Base-by-base conservation (phyloP, 805 yeast species). In the Suhomyces prunicola region DNA sequence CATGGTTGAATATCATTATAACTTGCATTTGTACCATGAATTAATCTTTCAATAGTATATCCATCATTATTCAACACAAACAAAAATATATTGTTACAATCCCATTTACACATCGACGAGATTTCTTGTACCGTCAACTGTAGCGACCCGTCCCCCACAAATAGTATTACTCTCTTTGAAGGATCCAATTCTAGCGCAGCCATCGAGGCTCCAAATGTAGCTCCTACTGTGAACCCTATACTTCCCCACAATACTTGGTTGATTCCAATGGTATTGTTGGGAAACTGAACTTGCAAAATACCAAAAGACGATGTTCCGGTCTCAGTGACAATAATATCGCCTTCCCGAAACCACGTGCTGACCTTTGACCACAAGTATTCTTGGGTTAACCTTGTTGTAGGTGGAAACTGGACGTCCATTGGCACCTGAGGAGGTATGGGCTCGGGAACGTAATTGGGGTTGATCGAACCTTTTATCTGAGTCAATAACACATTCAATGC, bases 221-320 rank as follows among this genome's bases (percentile, higher is more conserved):
- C 65, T 19, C 74, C 74, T 10, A 69, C 73, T 1, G 73, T 60
- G 54, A 62, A 70, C 19, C 74, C 74, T 54, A 70, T 69, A 17
- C 72, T 67, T 10, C 74, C 74, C 68, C 70, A 70, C 52, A 70
- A 63, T 6, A 70, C 70, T 52, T 70, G 74, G 17, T 70, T 65
- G 45, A 70, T 70, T 31, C 73, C 73, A 23, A 67, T 56, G 19
- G 66, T 56, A 48, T 67, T 59, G 50, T 63, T 60, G 15, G 74
- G 74, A 55, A 57, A 68, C 35, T 59, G 51, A 15, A 70, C 60
- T 58, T 69, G 73, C 41, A 69, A 56, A 19, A 70, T 68, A 48
- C 74, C 74, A 51, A 70, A 70, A 3, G 72, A 65, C 13, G 73
- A 67, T 12, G 74, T 70, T 48, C 74, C 74, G 19, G 74, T 70